Conservation (phyloP, 2,329 filamentous ascomycete genomes). For the Sclerotinia spermophila region DNA sequence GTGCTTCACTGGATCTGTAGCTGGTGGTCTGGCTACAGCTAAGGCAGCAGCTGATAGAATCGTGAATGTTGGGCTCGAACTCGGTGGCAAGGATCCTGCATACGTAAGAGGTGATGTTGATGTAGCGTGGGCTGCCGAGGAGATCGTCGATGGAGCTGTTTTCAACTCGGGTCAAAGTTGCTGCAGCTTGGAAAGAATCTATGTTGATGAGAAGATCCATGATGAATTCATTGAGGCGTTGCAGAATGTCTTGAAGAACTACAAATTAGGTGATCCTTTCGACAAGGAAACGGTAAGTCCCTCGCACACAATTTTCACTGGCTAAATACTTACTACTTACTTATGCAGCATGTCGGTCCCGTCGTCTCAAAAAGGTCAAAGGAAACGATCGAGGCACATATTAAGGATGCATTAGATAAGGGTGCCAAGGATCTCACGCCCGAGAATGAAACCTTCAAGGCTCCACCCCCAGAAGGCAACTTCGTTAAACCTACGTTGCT, state of each 20-base stretch:
- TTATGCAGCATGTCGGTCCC: slow-evolving; percentile 65
- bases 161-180: slow-evolving; percentile 99
- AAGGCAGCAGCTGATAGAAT: slow-evolving; percentile 79
- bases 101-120: slow-evolving; percentile 86
- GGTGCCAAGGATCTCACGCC: slow-evolving; percentile 84
- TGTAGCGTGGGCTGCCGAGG: slow-evolving; percentile 82
- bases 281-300: slow-evolving; percentile 57
- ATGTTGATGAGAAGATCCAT: slow-evolving; percentile 81
- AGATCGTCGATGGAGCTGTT: slow-evolving; percentile 92
- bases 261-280: slow-evolving; percentile 84
- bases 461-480: slow-evolving; percentile 73
- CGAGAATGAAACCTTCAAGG: slow-evolving; percentile 71
- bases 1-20: slow-evolving; percentile 92
- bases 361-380: slow-evolving; percentile 80
- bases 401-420: slow-evolving; percentile 77
- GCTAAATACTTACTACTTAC: slow-evolving; percentile 13
- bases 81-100: slow-evolving; percentile 92
- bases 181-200: slow-evolving; percentile 87
- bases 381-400: slow-evolving; percentile 70
- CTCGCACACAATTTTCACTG: not conserved
- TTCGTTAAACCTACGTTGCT: slow-evolving; percentile 85
- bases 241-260: slow-evolving; percentile 74
- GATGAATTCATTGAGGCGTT: slow-evolving; percentile 76
- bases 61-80: slow-evolving; percentile 81
- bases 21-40: slow-evolving; percentile 81